Evolutionary conservation across 2,329 filamentous ascomycete species (phyloP).

Genomic region (Ophiostoma pallidulum): DNA sequence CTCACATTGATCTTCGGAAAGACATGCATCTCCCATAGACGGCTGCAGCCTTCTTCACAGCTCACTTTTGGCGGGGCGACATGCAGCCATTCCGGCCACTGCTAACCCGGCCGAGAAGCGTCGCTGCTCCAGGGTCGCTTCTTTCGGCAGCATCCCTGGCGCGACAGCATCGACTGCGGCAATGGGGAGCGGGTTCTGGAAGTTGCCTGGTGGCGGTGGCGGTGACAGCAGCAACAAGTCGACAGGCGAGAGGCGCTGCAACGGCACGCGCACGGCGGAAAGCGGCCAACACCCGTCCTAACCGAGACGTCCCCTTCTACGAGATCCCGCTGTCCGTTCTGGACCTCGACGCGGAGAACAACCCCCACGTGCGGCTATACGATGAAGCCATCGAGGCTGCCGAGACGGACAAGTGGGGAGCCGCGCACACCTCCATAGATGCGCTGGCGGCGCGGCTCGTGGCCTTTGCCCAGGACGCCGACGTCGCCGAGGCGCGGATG

Average conservation of each 20-base stretch:
- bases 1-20: no score
- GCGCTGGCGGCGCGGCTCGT: conserved; percentile 21
- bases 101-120: not conserved
- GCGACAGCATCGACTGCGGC: not conserved
- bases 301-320: conserved; percentile 21
- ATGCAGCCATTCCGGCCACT: not conserved
- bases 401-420: conserved; percentile 24
- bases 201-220: not conserved
- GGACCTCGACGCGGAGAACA: conserved; percentile 43
- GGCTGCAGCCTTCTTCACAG: not conserved
- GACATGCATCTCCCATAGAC: not conserved
- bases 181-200: not conserved
- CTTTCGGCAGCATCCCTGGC: not conserved
- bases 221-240: not conserved
- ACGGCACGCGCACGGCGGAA: not conserved
- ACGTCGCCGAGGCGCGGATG: conserved; percentile 10
- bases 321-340: conserved; percentile 35
- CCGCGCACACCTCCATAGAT: conserved; percentile 12
- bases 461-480: conserved; percentile 23
- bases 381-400: conserved; percentile 27
- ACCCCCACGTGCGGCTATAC: conserved; percentile 32
- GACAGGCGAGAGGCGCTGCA: not conserved
- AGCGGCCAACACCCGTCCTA: not conserved
- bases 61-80: not conserved
- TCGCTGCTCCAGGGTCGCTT: not conserved